Conservation (phyloP, 2,329 filamentous ascomycete genomes). For the Magnaporthiopsis incrustans region DNA sequence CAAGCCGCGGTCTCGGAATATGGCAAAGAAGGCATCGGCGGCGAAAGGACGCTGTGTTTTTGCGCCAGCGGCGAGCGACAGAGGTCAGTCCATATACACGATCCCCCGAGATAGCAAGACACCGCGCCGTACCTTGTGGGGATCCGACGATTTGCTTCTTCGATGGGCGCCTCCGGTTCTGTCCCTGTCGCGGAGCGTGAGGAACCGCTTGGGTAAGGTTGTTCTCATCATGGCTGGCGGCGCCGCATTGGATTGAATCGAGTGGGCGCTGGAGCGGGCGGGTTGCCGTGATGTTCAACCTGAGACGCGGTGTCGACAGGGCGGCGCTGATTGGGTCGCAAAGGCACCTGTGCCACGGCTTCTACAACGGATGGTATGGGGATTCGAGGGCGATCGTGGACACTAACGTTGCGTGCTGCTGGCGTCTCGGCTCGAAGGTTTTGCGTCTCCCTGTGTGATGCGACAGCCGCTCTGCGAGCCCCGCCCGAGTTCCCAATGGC, state of each 20-base stretch:
- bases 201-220: conserved; percentile 53
- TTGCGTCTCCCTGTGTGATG: not conserved
- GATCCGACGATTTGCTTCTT: conserved; percentile 48
- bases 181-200: conserved; percentile 62
- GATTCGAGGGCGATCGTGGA: not conserved
- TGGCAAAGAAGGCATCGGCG: conserved; percentile 2
- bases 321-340: not conserved
- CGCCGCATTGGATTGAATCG: conserved; percentile 11
- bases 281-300: not conserved
- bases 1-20: conserved; percentile 1
- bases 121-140: conserved; percentile 38
- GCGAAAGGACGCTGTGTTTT: not conserved
- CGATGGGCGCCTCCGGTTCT: conserved; percentile 31
- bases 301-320: not conserved
- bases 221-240: conserved; percentile 40
- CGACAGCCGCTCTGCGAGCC: not conserved
- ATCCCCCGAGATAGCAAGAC: not conserved
- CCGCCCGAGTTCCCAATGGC: not conserved
- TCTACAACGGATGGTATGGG: not conserved
- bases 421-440: not conserved
- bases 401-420: not conserved
- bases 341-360: not conserved
- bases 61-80: not conserved
- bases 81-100: not conserved
- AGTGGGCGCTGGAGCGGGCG: not conserved